Base-by-base conservation (phyloP, 805 yeast genomes). In the Wickerhamia fluorescens region DNA sequence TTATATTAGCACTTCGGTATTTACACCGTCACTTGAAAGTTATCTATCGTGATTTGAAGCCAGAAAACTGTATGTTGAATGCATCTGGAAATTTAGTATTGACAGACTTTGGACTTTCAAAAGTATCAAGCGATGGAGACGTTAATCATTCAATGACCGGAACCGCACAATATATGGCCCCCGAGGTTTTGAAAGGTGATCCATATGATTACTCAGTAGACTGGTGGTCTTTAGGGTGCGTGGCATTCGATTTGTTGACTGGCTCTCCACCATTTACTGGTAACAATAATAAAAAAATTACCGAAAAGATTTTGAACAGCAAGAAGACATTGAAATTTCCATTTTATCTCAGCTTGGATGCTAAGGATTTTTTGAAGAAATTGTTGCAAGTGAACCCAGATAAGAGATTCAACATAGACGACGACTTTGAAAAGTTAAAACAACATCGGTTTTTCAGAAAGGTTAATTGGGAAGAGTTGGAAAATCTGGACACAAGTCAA, bases 201-300 rank as follows among this genome's bases (percentile, higher is more conserved):
- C 44, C 51, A 3, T 63, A 64, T 31, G 63, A 59, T 30, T 64
- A 54, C 35, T 48, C 56, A 3, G 70, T 63, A 4, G 70, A 64
- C 39, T 64, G 70, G 70, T 64, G 70, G 70, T 61, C 66, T 26
- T 44, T 64, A 29, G 70, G 70, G 2, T 61, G 68, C 31, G 66
- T 64, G 14, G 53, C 65, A 0, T 64, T 39, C 42, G 70, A 64
- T 38, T 46, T 64, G 42, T 47, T 64, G 32, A 61, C 66, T 2
- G 70, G 70, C 0, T 51, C 58, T 10, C 68, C 70, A 4, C 70
- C 70, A 4, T 64, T 61, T 35, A 61, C 68, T 3, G 70, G 68
- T 2, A 60, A 55, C 30, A 53, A 57, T 27, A 57, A 58, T 36
- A 53, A 60, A 38, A 49, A 51, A 18, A 61, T 64, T 17, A 51